These are phyloP conservation scores for Aspergillus pseudoviridinutans DNA, from an alignment of 2,329 filamentous ascomycete genomes.

Conservation along the genomic window DNA sequence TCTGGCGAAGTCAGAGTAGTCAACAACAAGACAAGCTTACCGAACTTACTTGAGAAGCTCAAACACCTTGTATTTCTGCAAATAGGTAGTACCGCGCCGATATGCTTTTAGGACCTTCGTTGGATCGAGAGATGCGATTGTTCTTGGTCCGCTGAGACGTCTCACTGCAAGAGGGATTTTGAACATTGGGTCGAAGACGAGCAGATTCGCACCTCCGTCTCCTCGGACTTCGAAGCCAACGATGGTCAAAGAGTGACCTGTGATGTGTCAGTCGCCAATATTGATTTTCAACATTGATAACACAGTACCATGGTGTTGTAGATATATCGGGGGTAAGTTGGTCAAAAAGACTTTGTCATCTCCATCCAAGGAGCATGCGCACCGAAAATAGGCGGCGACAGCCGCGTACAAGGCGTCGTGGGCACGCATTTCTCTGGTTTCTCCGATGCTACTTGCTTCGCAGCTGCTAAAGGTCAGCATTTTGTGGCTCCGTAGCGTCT, in stretches of 20 bases:
- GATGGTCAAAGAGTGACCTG: constrained; percentile 85
- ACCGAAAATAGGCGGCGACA: constrained; percentile 71
- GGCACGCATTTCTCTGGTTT: constrained; percentile 44
- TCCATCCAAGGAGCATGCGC: constrained; percentile 45
- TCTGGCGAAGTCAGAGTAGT: constrained; percentile 4
- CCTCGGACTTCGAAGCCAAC: constrained; percentile 71
- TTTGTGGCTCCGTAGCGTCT: neutral
- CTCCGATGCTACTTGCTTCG: constrained; percentile 57
- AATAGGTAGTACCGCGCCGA: constrained; percentile 63
- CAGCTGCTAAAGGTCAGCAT: constrained; percentile 40
- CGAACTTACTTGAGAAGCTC: constrained; percentile 65
- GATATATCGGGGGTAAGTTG: constrained; percentile 75
- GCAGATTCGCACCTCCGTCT: constrained; percentile 62
- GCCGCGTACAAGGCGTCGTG: constrained; percentile 60
- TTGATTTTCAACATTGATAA: neutral
- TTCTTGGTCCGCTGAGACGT: constrained; percentile 50
- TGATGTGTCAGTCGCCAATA: neutral
- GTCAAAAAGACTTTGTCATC: constrained; percentile 66
- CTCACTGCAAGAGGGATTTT: constrained; percentile 62
- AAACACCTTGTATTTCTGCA: constrained; percentile 70
- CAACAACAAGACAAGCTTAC: neutral
- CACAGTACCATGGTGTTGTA: constrained; percentile 69
- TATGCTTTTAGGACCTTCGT: constrained; percentile 65
- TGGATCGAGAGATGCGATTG: constrained; percentile 41
- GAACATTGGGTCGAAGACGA: constrained; percentile 88